Evolutionary conservation across 148 eudicot species (phyloP).

Genomic region (Euryodendron excelsum): DNA sequence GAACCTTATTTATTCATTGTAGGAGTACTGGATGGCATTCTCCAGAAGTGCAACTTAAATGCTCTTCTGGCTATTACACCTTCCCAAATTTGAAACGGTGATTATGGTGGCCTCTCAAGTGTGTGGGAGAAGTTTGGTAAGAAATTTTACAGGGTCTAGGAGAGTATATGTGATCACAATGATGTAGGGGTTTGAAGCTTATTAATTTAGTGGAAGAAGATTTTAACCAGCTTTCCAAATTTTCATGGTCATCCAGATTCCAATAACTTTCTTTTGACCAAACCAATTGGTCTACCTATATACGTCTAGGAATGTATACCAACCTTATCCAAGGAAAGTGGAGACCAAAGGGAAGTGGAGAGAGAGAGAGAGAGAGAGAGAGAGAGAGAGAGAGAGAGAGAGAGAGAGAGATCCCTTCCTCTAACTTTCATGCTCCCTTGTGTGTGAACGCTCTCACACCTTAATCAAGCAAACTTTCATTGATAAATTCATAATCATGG

Average conservation of each 20-base stretch:
- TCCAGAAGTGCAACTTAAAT: slow-evolving; percentile 9
- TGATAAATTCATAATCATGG: background rate
- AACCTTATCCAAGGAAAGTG: background rate
- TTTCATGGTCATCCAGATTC: slow-evolving; percentile 5
- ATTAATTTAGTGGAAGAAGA: background rate
- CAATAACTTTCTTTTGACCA: slow-evolving; percentile 15
- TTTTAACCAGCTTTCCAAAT: background rate
- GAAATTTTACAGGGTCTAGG: background rate
- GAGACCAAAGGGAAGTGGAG: too few relatives aligned
- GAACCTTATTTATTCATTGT: background rate
- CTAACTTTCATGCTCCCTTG: slow-evolving; percentile 10
- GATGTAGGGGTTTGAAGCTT: background rate
- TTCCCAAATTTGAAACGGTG: background rate
- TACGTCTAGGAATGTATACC: background rate
- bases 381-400: too few relatives aligned
- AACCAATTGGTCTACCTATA: background rate
- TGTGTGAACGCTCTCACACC: background rate
- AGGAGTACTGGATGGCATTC: too few relatives aligned
- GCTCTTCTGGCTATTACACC: background rate
- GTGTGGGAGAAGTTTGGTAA: background rate
- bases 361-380: too few relatives aligned
- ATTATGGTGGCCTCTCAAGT: background rate
- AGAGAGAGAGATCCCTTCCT: slow-evolving; percentile 1
- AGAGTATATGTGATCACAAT: background rate
- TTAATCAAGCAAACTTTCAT: background rate